A percentile compares a stretch with the other conserved stretches of the same genome.
phyloP scores from a whole-genome alignment of 768 basidiomycete genomes.

The Suillus fuscotomentosus region DNA sequence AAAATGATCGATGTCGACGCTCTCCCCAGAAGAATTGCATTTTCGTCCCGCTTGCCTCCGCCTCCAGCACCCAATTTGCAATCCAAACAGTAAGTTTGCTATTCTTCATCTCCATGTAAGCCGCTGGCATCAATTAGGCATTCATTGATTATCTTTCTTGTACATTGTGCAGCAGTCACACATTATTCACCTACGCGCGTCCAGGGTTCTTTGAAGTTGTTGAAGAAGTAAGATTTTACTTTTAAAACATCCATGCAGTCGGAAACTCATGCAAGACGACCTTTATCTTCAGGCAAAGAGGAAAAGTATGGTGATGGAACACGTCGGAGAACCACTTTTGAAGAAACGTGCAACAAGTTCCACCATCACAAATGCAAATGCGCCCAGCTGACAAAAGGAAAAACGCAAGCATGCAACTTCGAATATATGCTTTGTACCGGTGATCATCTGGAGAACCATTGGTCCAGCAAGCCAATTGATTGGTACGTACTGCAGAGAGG shows the following conservation, averaged over 20 bases:
- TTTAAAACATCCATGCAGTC: conserved; percentile 17
- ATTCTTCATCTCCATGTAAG: conserved; percentile 8
- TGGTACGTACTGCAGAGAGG: no score
- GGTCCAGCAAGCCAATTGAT: no score
- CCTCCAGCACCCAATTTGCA: not conserved
- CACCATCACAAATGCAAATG: conserved; percentile 15
- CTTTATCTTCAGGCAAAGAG: conserved; percentile 24
- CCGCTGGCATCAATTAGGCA: conserved; percentile 3
- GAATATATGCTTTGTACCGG: no score
- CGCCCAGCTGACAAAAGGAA: conserved; percentile 8
- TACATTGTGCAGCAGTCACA: not conserved
- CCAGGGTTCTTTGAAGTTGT: not conserved
- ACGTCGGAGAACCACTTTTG: conserved; percentile 6
- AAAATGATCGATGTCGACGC: conserved; percentile 29
- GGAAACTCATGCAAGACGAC: not conserved
- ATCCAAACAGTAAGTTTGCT: not conserved
- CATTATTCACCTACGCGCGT: not conserved
- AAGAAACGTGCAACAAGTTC: conserved; percentile 23
- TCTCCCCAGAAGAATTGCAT: not conserved
- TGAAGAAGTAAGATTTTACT: conserved; percentile 24
- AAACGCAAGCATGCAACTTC: conserved; percentile 27
- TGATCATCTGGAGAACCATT: no score
- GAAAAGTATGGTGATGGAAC: conserved; percentile 8
- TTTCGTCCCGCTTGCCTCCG: conserved; percentile 7
- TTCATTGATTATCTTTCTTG: not conserved